These are phyloP conservation scores for Volvox africanus DNA, from an alignment of 139 green algal genomes.

Conservation along the genomic window DNA sequence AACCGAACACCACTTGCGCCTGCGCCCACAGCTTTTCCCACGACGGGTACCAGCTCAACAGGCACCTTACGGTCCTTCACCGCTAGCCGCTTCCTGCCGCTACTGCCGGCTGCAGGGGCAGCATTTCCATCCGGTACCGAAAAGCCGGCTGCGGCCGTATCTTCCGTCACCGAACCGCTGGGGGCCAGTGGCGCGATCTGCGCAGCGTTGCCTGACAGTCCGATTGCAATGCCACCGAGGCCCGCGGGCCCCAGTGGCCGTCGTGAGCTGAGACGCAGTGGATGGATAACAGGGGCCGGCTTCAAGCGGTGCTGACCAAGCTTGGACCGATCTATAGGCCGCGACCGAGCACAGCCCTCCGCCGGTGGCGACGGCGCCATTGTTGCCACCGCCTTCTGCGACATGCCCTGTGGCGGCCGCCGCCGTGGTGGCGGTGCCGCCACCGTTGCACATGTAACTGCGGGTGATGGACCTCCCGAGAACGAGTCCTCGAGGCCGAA, in stretches of 20 bases:
- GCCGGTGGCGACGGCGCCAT: background rate
- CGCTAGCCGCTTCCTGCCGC: no score
- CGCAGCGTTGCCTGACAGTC: background rate
- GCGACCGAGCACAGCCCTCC: background rate
- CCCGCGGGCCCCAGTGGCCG: background rate
- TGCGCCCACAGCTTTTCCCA: background rate
- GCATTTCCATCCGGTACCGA: background rate
- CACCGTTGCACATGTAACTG: no score
- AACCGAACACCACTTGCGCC: background rate
- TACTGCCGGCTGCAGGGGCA: background rate
- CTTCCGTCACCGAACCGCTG: background rate
- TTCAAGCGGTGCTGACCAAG: constrained; percentile 27
- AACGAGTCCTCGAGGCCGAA: no score
- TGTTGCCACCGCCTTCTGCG: background rate
- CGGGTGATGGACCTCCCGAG: no score
- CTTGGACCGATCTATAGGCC: background rate
- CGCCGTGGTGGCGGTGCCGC: background rate
- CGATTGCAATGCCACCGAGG: background rate
- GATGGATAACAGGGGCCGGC: background rate
- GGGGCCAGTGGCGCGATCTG: background rate
- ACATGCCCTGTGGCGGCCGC: background rate
- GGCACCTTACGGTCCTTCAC: background rate
- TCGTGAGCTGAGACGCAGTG: background rate
- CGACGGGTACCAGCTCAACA: background rate
- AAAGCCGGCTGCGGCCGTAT: background rate